A percentile compares a stretch with the other conserved stretches of the same genome.
These are phyloP conservation scores for Mortierella sp. DNA, from an alignment of 371 early-diverging fungal species.

Conservation along the genomic window DNA sequence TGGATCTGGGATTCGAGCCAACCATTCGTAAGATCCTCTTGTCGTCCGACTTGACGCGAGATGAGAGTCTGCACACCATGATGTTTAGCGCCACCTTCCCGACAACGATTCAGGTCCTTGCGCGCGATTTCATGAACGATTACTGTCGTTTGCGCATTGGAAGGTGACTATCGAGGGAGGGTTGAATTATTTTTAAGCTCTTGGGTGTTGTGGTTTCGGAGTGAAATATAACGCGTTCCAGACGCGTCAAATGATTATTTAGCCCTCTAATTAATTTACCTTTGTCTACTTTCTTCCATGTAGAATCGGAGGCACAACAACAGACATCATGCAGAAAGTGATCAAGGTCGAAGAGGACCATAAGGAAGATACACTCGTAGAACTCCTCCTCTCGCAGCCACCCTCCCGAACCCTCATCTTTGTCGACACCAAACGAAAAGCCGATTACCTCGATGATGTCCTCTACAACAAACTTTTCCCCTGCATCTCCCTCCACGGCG, in stretches of 20 bases:
- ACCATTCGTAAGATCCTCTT: constrained; percentile 88
- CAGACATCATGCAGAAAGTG: constrained; percentile 66
- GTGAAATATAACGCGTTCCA: not conserved
- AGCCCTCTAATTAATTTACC: not conserved
- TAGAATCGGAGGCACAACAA: constrained; percentile 68
- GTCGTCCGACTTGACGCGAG: constrained; percentile 32
- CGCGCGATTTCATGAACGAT: constrained; percentile 83
- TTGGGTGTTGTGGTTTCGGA: not conserved
- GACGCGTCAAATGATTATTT: not conserved
- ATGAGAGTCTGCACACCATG: constrained; percentile 88
- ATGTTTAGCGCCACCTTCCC: constrained; percentile 99
- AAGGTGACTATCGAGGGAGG: constrained; percentile 28
- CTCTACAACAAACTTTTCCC: constrained; percentile 76
- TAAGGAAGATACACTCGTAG: constrained; percentile 61
- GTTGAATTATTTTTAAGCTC: not conserved
- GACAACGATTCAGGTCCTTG: constrained; percentile 88
- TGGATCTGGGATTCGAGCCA: constrained; percentile 99
- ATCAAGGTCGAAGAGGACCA: constrained; percentile 68
- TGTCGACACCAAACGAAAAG: constrained; percentile 86
- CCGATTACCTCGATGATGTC: constrained; percentile 83
- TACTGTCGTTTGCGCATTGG: constrained; percentile 57
- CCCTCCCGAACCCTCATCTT: constrained; percentile 82
- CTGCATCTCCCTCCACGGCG: constrained; percentile 81
- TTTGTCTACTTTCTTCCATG: no score
- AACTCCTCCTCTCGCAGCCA: constrained; percentile 63